Base-by-base conservation (phyloP, 2,329 filamentous ascomycete species). In the Pleochaeta shiraiana region DNA sequence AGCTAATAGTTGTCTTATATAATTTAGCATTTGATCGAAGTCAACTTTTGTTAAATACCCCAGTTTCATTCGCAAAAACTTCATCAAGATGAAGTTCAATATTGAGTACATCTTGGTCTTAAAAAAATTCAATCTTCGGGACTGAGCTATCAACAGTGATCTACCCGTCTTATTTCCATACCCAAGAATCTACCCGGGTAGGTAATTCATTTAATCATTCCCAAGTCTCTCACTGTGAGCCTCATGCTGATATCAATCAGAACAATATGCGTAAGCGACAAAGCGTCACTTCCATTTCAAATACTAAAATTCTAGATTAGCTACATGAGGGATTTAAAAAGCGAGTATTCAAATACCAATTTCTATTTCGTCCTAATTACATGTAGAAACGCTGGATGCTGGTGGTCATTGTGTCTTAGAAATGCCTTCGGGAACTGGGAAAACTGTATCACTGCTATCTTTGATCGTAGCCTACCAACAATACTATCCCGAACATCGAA, bases 361-460 rank as follows among this genome's bases (percentile, higher is more conserved):
- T 28, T 53, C 19, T 37, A 61, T 31, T 39, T 59, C 33, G 45
- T 67, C 65, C 68, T 70, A 28, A 70, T 57, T 9, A n/a, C 24
- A 37, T 31, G 7, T 39, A 77, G 76, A 78, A 74, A 97, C 93
- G 24, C 85, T 98, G 71, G 93, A 98, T 79, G 87, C 86, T 24
- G 89, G 89, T 63, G 95, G 93, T 67, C 90, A 98, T 76, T 96
- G 91, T 74, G 92, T 98, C 26, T 77, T 98, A 70, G 93, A 98
- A 77, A 98, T 98, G 93, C 93, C 93, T 75, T 98, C 93, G 66
- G 93, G 93, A 53, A 98, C 93, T 28, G 93, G 93, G 67, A 98
- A 98, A 79, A 98, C 93, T 0, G 88, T 98, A 30, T 96, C 93
- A 11, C 79, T 98, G 4, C 79, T 98, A 55, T 96, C 93, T 0